Percentiles rank a stretch among this genome's conserved stretches.
Evolutionary conservation across 164 flowering plant species (phyloP).

Genomic region (Aristolochia contorta): DNA sequence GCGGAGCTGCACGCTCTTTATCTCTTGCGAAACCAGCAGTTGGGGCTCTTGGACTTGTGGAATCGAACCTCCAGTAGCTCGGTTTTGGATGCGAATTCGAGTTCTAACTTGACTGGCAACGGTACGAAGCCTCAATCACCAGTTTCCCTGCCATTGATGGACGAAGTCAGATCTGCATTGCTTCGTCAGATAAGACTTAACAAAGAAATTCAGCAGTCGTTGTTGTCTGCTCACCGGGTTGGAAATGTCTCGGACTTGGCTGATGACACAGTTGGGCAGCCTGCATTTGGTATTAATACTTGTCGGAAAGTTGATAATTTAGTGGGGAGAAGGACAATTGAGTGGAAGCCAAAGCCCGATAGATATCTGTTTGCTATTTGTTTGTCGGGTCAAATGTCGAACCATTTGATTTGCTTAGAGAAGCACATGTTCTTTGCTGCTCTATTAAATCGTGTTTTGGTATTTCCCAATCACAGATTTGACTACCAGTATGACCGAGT

Average conservation of each 20-base stretch:
- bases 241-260: conserved; percentile 29
- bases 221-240: conserved; percentile 47
- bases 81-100: background rate
- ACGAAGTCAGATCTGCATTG: conserved; percentile 38
- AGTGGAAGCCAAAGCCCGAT: conserved; percentile 67
- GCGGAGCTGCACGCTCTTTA: conserved; percentile 63
- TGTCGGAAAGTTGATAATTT: conserved; percentile 46
- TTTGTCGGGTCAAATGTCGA: conserved; percentile 95
- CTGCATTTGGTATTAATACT: conserved; percentile 11
- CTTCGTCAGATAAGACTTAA: conserved; percentile 56
- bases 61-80: conserved; percentile 25
- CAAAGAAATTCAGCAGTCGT: conserved; percentile 52
- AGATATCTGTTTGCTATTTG: conserved; percentile 78
- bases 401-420: conserved; percentile 90
- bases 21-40: conserved; percentile 60
- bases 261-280: conserved; percentile 14
- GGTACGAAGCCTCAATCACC: no score
- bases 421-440: conserved; percentile 99
- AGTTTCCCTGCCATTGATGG: conserved; percentile 9
- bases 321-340: conserved; percentile 44
- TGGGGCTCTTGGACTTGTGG: conserved; percentile 51
- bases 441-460: conserved; percentile 55
- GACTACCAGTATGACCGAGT: conserved; percentile 72
- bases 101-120: conserved; percentile 4
- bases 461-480: conserved; percentile 71